These are phyloP conservation scores for Rostrohypoxylon terebratum DNA, from an alignment of 495 filamentous ascomycete genomes.

Conservation along the genomic window DNA sequence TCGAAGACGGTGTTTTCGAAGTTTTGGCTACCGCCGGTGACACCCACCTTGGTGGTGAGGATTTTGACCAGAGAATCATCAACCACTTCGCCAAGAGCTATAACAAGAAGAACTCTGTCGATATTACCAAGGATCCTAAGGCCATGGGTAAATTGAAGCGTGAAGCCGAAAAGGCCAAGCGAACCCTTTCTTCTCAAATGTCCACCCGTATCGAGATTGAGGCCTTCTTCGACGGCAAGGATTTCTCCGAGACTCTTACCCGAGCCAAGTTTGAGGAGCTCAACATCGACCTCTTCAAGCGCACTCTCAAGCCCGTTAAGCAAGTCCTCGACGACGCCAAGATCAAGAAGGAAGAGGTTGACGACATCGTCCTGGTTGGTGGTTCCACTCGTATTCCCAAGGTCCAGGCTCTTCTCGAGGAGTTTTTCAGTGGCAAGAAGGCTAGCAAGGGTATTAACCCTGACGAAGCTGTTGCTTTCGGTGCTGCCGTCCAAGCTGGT, in stretches of 20 bases:
- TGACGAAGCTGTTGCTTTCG: constrained; percentile 97
- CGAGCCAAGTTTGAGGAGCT: constrained; percentile 99
- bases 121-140: constrained; percentile 95
- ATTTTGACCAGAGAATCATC: constrained; percentile 99
- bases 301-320: constrained; percentile 98
- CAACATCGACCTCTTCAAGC: constrained; percentile 98
- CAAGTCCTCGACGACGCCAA: constrained; percentile 95
- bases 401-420: constrained; percentile 93
- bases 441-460: constrained; percentile 99
- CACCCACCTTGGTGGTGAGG: constrained; percentile 99
- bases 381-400: constrained; percentile 97
- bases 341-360: constrained; percentile 85
- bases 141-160: constrained; percentile 99
- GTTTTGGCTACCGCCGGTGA: constrained; percentile 98
- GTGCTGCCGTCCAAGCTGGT: constrained; percentile 97
- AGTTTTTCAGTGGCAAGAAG: constrained; percentile 94
- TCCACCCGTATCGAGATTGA: constrained; percentile 98
- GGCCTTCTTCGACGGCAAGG: constrained; percentile 94
- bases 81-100: constrained; percentile 97
- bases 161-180: constrained; percentile 99
- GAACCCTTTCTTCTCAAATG: constrained; percentile 98
- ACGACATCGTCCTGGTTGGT: constrained; percentile 92
- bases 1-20: constrained; percentile 98
- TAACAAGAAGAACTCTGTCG: constrained; percentile 97
- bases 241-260: constrained; percentile 98